phyloP scores from a whole-genome alignment of 768 basidiomycete species.

The Sistotremastrum niveocremeum region DNA sequence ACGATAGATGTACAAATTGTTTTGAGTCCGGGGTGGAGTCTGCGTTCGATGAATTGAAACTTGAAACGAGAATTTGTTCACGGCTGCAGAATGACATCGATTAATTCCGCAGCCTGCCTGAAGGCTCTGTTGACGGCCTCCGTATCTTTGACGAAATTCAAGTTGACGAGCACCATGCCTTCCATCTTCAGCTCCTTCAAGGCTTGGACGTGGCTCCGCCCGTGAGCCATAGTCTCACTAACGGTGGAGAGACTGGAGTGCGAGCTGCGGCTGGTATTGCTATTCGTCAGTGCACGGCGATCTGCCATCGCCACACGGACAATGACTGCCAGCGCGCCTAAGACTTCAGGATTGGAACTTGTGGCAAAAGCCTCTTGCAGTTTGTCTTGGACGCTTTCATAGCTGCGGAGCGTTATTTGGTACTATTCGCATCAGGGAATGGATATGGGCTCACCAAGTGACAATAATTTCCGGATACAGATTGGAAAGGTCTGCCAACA shows the following conservation, averaged over 20 bases:
- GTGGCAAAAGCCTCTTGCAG: conserved; percentile 60
- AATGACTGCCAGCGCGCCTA: conserved; percentile 59
- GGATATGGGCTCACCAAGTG: conserved; percentile 44
- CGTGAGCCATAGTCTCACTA: conserved; percentile 35
- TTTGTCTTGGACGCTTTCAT: conserved; percentile 61
- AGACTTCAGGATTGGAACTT: conserved; percentile 57
- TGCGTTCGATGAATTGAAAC: too few relatives aligned
- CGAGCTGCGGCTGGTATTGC: conserved; percentile 35
- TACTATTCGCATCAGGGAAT: background rate
- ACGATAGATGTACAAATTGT: too few relatives aligned
- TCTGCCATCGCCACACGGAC: conserved; percentile 60
- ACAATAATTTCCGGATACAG: conserved; percentile 60
- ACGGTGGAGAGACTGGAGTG: conserved; percentile 50
- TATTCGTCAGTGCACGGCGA: conserved; percentile 17
- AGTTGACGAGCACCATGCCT: conserved; percentile 34
- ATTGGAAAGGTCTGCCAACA: conserved; percentile 58
- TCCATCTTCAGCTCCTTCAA: conserved; percentile 64
- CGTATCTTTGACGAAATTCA: background rate
- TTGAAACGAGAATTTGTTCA: too few relatives aligned
- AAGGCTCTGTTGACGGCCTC: too few relatives aligned
- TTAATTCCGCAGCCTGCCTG: too few relatives aligned
- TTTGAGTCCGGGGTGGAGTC: too few relatives aligned
- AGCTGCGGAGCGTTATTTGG: conserved; percentile 28
- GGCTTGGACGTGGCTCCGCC: conserved; percentile 39
- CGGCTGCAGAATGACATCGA: too few relatives aligned